These are phyloP conservation scores for Acrodontium crateriforme DNA, from an alignment of 2,329 filamentous ascomycete genomes.

Conservation along the genomic window DNA sequence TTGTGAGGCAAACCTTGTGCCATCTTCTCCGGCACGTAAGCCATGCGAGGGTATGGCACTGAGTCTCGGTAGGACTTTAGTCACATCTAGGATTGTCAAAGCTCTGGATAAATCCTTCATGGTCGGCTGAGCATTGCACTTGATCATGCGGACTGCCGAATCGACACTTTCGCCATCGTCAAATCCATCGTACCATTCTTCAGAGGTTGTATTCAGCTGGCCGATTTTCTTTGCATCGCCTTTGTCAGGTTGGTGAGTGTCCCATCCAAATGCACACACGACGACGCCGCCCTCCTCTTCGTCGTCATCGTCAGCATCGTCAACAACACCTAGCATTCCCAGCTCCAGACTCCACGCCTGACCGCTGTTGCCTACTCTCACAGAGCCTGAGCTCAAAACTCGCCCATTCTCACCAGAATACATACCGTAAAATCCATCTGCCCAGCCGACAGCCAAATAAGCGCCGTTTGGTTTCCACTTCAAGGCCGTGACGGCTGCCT, in stretches of 20 bases:
- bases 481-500: constrained; percentile 22
- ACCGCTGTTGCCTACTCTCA: constrained; percentile 3
- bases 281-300: constrained; percentile 1
- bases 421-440: constrained; percentile 47
- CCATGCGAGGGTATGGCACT: constrained; percentile 34
- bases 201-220: constrained; percentile 9
- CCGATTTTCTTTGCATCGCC: constrained; percentile 7
- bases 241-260: constrained; percentile 8
- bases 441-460: constrained; percentile 65
- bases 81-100: constrained; percentile 61
- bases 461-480: constrained; percentile 34
- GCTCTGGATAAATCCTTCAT: constrained; percentile 46
- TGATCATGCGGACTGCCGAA: constrained; percentile 1
- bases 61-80: constrained; percentile 61
- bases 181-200: constrained; percentile 14
- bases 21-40: constrained; percentile 20
- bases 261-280: constrained; percentile 12
- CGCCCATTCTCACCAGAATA: constrained; percentile 23
- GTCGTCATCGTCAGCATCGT: constrained; percentile 5
- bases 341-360: constrained; percentile 12
- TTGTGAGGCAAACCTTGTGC: constrained; percentile 15
- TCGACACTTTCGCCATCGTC: constrained; percentile 26
- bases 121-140: constrained; percentile 1
- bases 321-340: not conserved
- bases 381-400: constrained; percentile 4